Conservation (phyloP, 768 basidiomycete genomes). For the Chlorophyllum brunneum region DNA sequence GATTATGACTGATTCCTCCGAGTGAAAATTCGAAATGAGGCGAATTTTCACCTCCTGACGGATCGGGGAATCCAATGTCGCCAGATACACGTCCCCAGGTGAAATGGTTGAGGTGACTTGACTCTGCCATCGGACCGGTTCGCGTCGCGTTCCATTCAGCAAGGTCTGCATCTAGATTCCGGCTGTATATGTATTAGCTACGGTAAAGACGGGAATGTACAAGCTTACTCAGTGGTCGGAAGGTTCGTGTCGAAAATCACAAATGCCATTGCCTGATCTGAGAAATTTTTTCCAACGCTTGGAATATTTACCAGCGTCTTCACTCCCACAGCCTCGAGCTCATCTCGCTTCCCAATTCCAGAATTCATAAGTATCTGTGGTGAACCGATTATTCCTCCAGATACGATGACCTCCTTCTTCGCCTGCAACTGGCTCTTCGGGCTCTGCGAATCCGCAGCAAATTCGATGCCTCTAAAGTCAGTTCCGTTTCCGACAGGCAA, state of each 20-base stretch:
- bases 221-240: neutral
- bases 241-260: slow-evolving; percentile 3
- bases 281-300: slow-evolving; percentile 20
- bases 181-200: neutral
- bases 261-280: slow-evolving; percentile 16
- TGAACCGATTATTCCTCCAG: slow-evolving; percentile 28
- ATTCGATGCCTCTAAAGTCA: slow-evolving; percentile 13
- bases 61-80: slow-evolving; percentile 8
- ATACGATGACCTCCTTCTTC: slow-evolving; percentile 27
- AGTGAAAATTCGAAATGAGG: slow-evolving; percentile 16
- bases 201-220: too few relatives aligned
- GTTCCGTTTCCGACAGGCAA: slow-evolving; percentile 4
- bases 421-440: slow-evolving; percentile 16
- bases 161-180: neutral
- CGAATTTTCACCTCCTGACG: slow-evolving; percentile 9
- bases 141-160: slow-evolving; percentile 13
- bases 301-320: slow-evolving; percentile 16
- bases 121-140: slow-evolving; percentile 10
- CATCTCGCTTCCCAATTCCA: slow-evolving; percentile 21
- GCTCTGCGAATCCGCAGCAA: slow-evolving; percentile 3
- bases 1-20: neutral
- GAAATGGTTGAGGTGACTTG: slow-evolving; percentile 3
- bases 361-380: slow-evolving; percentile 22
- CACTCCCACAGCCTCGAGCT: slow-evolving; percentile 15
- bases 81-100: slow-evolving; percentile 12